Percentiles rank a stretch among this genome's conserved stretches.
Evolutionary conservation across 257 asterid species (phyloP).

Genomic region (Nicotiana obtusifolia): DNA sequence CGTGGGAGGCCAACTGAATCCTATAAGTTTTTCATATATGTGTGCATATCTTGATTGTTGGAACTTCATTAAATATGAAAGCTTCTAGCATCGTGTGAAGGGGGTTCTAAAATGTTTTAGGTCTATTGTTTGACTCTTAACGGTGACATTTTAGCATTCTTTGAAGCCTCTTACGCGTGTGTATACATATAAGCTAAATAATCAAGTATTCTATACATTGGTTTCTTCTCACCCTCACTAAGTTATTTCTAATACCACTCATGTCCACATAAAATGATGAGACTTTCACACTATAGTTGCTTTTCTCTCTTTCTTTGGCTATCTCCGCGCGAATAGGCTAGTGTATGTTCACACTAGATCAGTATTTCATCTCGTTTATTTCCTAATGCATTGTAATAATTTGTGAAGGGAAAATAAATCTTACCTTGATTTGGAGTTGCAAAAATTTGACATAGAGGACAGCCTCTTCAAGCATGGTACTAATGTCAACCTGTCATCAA

Average conservation of each 20-base stretch:
- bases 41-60: too few relatives aligned
- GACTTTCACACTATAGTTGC: not conserved
- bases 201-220: not conserved
- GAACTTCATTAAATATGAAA: too few relatives aligned
- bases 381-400: slow-evolving; percentile 17
- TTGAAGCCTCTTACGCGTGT: too few relatives aligned
- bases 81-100: too few relatives aligned
- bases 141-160: too few relatives aligned
- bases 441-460: slow-evolving; percentile 76
- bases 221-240: not conserved
- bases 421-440: slow-evolving; percentile 88
- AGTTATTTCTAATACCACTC: too few relatives aligned
- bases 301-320: not conserved
- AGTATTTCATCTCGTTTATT: not conserved
- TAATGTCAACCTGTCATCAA: slow-evolving; percentile 55
- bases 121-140: too few relatives aligned
- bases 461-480: slow-evolving; percentile 98
- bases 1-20: too few relatives aligned
- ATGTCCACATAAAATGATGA: not conserved
- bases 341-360: not conserved
- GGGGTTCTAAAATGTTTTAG: too few relatives aligned
- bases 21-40: too few relatives aligned
- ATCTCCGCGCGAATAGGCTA: not conserved
- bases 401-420: slow-evolving; percentile 15
- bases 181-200: not conserved